Evolutionary conservation across 768 basidiomycete genomes (phyloP).

Genomic region (Rhodotorula paludigena): DNA sequence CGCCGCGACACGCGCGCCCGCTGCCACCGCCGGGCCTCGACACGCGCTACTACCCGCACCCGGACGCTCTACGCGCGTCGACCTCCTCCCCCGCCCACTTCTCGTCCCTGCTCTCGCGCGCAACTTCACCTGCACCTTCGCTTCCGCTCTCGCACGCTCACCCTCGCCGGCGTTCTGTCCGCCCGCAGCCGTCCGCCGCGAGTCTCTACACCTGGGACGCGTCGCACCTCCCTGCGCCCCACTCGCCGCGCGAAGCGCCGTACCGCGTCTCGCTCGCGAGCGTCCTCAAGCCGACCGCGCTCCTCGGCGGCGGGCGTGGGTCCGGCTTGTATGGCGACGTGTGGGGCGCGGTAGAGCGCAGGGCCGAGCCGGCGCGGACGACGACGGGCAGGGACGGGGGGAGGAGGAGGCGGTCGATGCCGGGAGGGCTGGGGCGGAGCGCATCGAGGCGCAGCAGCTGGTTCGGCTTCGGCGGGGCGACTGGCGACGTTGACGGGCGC

Average conservation of each 20-base stretch:
- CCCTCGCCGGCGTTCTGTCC: too few relatives aligned
- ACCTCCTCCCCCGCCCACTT: neutral
- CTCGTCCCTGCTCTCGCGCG: neutral
- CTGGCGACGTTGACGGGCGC: too few relatives aligned
- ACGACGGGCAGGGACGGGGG: neutral
- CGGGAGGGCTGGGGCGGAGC: neutral
- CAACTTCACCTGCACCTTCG: neutral
- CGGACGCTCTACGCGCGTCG: neutral
- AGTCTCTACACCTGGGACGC: slow-evolving; percentile 18
- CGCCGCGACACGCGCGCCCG: neutral
- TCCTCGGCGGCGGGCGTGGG: slow-evolving; percentile 14
- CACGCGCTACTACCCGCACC: neutral
- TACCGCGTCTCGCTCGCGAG: neutral
- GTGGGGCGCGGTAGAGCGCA: slow-evolving; percentile 14
- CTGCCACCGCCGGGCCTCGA: neutral
- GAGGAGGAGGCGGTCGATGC: neutral
- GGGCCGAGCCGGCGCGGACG: neutral
- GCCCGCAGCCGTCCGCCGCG: neutral
- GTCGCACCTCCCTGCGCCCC: slow-evolving; percentile 22
- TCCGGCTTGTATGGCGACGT: slow-evolving; percentile 23
- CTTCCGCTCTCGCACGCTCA: neutral
- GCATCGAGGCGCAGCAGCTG: neutral
- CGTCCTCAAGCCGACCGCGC: slow-evolving; percentile 9
- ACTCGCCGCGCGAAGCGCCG: slow-evolving; percentile 15
- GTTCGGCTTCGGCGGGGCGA: neutral